phyloP scores from a whole-genome alignment of 257 asterid genomes.

The Penstemon barbatus region DNA sequence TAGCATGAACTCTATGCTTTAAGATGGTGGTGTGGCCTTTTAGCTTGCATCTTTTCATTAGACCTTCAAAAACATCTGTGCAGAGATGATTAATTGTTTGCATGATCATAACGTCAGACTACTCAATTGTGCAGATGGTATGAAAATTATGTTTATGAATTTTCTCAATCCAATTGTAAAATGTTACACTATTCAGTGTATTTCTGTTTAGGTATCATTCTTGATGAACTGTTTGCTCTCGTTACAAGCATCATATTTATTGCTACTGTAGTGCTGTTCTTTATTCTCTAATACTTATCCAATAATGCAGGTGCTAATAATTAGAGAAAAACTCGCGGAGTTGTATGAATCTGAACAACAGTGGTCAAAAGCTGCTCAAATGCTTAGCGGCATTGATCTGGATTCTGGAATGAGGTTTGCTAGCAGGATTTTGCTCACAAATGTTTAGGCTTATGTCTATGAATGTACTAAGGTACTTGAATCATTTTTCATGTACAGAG shows the following conservation, averaged over 20 bases:
- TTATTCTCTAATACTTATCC: slow-evolving; percentile 4
- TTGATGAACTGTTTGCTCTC: slow-evolving; percentile 4
- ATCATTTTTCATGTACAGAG: slow-evolving; percentile 53
- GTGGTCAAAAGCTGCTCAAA: slow-evolving; percentile 98
- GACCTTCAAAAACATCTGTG: slow-evolving; percentile 1
- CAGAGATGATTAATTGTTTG: neutral
- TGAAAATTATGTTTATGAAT: no score
- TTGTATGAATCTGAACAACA: slow-evolving; percentile 88
- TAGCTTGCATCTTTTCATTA: neutral
- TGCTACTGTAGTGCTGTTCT: slow-evolving; percentile 17
- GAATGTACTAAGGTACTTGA: slow-evolving; percentile 15
- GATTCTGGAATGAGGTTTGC: slow-evolving; percentile 97
- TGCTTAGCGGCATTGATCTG: slow-evolving; percentile 98
- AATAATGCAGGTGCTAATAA: slow-evolving; percentile 69
- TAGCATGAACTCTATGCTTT: slow-evolving; percentile 1
- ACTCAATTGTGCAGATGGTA: neutral
- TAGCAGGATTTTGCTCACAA: slow-evolving; percentile 10
- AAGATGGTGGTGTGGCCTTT: slow-evolving; percentile 6
- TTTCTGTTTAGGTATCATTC: slow-evolving; percentile 10
- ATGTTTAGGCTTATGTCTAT: slow-evolving; percentile 12
- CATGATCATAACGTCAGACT: neutral
- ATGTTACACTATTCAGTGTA: neutral
- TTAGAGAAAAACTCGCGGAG: slow-evolving; percentile 93
- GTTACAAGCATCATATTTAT: neutral
- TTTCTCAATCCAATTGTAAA: no score